A percentile compares a stretch with the other conserved stretches of the same genome.
These are phyloP conservation scores for Eimeria sp. DNA, from an alignment of 169 alveolate species.

Conservation along the genomic window DNA sequence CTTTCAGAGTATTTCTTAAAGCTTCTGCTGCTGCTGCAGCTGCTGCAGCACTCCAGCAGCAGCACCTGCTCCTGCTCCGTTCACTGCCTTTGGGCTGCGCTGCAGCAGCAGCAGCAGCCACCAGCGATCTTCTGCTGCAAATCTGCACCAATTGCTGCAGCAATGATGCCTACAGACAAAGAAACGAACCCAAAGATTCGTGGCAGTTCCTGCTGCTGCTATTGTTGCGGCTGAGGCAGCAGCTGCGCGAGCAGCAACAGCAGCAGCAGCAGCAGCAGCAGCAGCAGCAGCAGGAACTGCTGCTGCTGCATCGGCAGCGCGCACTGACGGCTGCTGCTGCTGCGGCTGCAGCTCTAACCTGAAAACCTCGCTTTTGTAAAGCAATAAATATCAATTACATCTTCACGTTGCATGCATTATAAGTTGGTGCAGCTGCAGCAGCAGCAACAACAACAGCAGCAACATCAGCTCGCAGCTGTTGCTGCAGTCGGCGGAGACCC, in stretches of 20 bases:
- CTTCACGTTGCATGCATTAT: background rate
- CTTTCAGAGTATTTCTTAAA: background rate
- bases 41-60: slow-evolving; percentile 14
- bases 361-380: background rate
- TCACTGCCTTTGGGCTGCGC: slow-evolving; percentile 51
- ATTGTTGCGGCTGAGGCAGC: background rate
- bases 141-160: background rate
- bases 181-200: slow-evolving; percentile 26
- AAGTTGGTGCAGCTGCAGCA: background rate
- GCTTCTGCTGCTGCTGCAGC: slow-evolving; percentile 28
- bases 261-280: slow-evolving; percentile 13
- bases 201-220: slow-evolving; percentile 33
- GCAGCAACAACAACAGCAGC: slow-evolving; percentile 23
- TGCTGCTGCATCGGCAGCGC: slow-evolving; percentile 67
- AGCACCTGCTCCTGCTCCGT: slow-evolving; percentile 46
- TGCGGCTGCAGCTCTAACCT: slow-evolving; percentile 1
- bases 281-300: slow-evolving; percentile 52
- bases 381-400: background rate
- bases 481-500: slow-evolving; percentile 47
- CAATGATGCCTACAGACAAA: slow-evolving; percentile 15
- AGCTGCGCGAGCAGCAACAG: slow-evolving; percentile 42
- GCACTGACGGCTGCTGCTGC: slow-evolving; percentile 60
- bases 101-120: slow-evolving; percentile 45
- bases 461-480: background rate
- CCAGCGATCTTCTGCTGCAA: slow-evolving; percentile 15